Conservation (phyloP, 2,329 filamentous ascomycete species). For the Ustilaginoidea virens region DNA sequence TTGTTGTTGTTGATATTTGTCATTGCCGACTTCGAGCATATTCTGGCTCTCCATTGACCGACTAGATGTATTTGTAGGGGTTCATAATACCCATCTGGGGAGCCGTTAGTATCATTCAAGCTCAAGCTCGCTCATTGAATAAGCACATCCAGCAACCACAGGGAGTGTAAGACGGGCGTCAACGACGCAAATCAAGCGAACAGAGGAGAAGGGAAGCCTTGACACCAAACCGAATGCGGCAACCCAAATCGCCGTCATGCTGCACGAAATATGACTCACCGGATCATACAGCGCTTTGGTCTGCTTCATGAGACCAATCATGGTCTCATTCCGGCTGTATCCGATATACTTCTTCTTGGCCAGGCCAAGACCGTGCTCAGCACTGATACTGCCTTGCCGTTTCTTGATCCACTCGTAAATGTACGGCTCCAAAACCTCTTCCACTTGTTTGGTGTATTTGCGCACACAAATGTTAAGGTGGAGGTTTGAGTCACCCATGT, state of each 20-base stretch:
- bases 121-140: neutral
- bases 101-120: conserved; percentile 12
- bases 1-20: too few relatives aligned
- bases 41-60: too few relatives aligned
- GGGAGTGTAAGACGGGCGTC: neutral
- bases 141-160: neutral
- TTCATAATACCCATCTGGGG: conserved; percentile 92
- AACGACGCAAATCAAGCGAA: conserved; percentile 1
- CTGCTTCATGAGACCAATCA: conserved; percentile 85
- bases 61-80: conserved; percentile 84
- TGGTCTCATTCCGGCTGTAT: conserved; percentile 79
- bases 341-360: conserved; percentile 94
- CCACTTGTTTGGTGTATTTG: conserved; percentile 73
- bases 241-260: too few relatives aligned
- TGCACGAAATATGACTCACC: conserved; percentile 39
- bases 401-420: conserved; percentile 94
- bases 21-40: too few relatives aligned
- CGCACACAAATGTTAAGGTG: conserved; percentile 82
- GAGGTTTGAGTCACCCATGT: conserved; percentile 95
- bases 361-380: conserved; percentile 85
- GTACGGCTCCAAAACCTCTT: conserved; percentile 79
- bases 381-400: conserved; percentile 83
- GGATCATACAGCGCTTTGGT: conserved; percentile 91
- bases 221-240: too few relatives aligned
- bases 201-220: too few relatives aligned